Conservation (phyloP, 2,329 filamentous ascomycete genomes). For the Diaporthe sp. region DNA sequence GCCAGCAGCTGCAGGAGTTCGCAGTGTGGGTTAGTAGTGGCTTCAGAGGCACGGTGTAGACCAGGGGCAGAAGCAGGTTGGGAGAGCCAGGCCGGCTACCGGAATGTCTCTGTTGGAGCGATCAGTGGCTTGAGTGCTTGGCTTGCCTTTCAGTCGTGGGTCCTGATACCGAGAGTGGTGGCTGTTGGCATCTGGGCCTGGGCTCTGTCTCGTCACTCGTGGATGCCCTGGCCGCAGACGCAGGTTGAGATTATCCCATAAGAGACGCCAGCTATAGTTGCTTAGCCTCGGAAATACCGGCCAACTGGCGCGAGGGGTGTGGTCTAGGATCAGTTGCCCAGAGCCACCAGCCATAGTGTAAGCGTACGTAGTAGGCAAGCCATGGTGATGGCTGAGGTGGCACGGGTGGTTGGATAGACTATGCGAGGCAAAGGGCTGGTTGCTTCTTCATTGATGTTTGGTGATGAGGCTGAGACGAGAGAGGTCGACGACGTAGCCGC, state of each 20-base stretch:
- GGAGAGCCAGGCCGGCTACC: constrained; percentile 20
- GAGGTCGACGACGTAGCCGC: not conserved
- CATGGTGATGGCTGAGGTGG: not conserved
- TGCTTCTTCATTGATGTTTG: constrained; percentile 1
- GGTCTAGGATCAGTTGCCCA: constrained; percentile 8
- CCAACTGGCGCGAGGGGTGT: constrained; percentile 13
- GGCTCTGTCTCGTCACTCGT: constrained; percentile 29
- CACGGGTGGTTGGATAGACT: not conserved
- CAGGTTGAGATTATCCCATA: constrained; percentile 32
- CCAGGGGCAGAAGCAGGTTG: constrained; percentile 10
- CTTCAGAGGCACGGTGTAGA: constrained; percentile 24
- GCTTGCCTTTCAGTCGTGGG: constrained; percentile 7
- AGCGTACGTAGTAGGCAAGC: not conserved
- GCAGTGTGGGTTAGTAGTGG: constrained; percentile 26
- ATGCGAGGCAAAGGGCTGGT: not conserved
- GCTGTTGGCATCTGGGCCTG: constrained; percentile 21
- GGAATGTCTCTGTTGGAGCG: constrained; percentile 23
- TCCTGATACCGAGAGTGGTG: constrained; percentile 20
- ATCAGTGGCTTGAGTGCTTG: constrained; percentile 17
- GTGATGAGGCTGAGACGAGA: constrained; percentile 12
- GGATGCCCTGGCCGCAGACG: constrained; percentile 6
- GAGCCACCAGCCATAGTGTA: not conserved
- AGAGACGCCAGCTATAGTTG: constrained; percentile 24
- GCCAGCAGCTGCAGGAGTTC: constrained; percentile 1
- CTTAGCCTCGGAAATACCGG: constrained; percentile 31